Evolutionary conservation across 441 rosid species (phyloP), one percentile per base, ranked within the genome.

Genomic region (Euphorbia celastroides): DNA sequence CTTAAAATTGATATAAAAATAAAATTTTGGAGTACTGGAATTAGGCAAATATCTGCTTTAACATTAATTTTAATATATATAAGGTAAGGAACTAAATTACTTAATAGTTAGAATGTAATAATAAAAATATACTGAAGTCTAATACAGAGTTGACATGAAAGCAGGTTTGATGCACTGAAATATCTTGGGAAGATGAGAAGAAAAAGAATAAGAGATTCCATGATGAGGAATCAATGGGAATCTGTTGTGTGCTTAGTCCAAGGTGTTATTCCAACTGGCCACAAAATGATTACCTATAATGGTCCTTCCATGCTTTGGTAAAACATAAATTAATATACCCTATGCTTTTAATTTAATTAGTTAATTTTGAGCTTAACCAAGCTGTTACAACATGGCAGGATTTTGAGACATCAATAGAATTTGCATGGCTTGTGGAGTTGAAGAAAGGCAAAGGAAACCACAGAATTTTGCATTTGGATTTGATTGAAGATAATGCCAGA

Each of bases 201-300:
- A 72, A 91, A 89, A 72, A 89, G 96, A 72, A 81, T 89, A 71
- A 83, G 99, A 52, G 99, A 93, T 81, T 86, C 99, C 9, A 88
- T 93, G 0, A 89, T 86, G 94, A 89, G 99, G 79, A 93, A 93
- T 81, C 97, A 91, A 23, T 93, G 97, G 99, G 96, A 90, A 62
- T 91, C 93, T 76, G 89, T 93, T 30, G 96, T 88, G 59, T 93
- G 99, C 68, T 82, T 93, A 58, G 93, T 88, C 46, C 93, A 93
- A 74, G 92, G 93, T 63, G 93, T 89, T 41, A 70, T 93, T 68
- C 95, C 97, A 26, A 83, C 77, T 10, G 85, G 79, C 25, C 88
- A 79, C 65, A 90, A 90, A 81, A 86, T 69, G 60, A 82, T 93
- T 19, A 68, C 82, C 42, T 90, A 88, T 65, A 83, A 82, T 75